Evolutionary conservation across 768 basidiomycete genomes (phyloP), one percentile per base, ranked within the genome.

Genomic region (Pisolithus microcarpus): DNA sequence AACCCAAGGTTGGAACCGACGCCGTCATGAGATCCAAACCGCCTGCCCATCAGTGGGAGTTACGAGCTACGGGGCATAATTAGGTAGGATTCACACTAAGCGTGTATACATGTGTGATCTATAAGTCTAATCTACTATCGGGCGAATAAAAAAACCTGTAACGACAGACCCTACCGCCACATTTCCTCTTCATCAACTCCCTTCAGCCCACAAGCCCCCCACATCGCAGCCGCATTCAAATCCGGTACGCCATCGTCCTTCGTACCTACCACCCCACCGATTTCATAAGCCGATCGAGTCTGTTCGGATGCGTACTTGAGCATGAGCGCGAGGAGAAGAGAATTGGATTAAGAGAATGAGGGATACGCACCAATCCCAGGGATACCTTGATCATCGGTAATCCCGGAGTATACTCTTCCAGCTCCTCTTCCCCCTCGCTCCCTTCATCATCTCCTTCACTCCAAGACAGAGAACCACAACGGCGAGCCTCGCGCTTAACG

Each of bases 381-480:
- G 82, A 78, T 2, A 85, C 72, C 59, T 83, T 83, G 68, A 84
- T 84, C 16, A 71, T 78, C 0, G 79, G 78, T 10, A 64, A 56
- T 6, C 71, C 67, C 1, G 81, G 78, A 0, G 46, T 60, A 52
- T 82, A 82, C 9, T 58, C 61, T 46, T 75, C 75, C 21, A 82
- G 62, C n/a, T 55, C 52, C 2, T 43, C 34, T 13, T 40, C 53
- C 3, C 8, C 26, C 26, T 21, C 46, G 10, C 16, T 34, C 1
- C 13, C 34, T 34, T 39, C 36, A 39, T 18, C 38, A 9, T 30
- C 28, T 38, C 7, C 26, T 19, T 26, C 15, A 19, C 40, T 37
- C 7, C 21, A 7, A 8, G 7, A 18, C 16, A 45, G 15, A n/a
- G 34, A 15, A 37, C 37, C 11, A 7, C 39, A 56, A 43, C 5